These are phyloP conservation scores for Calamus simplicifolius DNA, from an alignment of 176 grass and related monocot species.

Conservation along the genomic window DNA sequence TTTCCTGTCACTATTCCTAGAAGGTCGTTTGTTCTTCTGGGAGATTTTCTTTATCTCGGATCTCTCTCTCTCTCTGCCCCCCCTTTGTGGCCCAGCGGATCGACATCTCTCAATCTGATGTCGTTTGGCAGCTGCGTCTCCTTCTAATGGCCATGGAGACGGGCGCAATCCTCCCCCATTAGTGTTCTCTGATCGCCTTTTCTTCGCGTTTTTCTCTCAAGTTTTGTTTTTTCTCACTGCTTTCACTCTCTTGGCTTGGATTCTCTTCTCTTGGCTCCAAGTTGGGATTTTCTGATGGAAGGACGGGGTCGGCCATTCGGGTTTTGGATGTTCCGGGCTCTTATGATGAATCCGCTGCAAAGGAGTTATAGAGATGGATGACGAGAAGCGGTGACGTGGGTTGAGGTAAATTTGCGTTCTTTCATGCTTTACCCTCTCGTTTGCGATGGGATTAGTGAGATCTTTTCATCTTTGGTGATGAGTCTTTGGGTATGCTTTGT, in stretches of 20 bases:
- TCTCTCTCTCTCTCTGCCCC: slow-evolving; percentile 18
- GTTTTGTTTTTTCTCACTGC: slow-evolving; percentile 2
- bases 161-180: slow-evolving; percentile 11
- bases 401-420: slow-evolving; percentile 8
- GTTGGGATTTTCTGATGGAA: too few species aligned
- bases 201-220: background rate
- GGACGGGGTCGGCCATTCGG: too few species aligned
- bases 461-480: background rate
- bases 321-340: too few species aligned
- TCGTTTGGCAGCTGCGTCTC: background rate
- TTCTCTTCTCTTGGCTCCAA: too few species aligned
- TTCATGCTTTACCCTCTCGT: background rate
- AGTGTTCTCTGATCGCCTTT: slow-evolving; percentile 22
- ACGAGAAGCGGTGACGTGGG: background rate
- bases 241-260: slow-evolving; percentile 5
- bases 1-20: slow-evolving; percentile 60
- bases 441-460: background rate
- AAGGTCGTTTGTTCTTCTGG: slow-evolving; percentile 35
- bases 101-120: background rate
- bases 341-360: background rate
- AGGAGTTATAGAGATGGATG: background rate
- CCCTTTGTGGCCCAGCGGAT: background rate
- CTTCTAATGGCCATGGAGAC: slow-evolving; percentile 18
- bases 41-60: slow-evolving; percentile 17
- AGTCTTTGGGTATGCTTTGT: background rate